Percentiles rank a stretch among this genome's conserved stretches.
These are phyloP conservation scores for Elsinoe batatas DNA, from an alignment of 2,329 filamentous ascomycete genomes.

Conservation along the genomic window DNA sequence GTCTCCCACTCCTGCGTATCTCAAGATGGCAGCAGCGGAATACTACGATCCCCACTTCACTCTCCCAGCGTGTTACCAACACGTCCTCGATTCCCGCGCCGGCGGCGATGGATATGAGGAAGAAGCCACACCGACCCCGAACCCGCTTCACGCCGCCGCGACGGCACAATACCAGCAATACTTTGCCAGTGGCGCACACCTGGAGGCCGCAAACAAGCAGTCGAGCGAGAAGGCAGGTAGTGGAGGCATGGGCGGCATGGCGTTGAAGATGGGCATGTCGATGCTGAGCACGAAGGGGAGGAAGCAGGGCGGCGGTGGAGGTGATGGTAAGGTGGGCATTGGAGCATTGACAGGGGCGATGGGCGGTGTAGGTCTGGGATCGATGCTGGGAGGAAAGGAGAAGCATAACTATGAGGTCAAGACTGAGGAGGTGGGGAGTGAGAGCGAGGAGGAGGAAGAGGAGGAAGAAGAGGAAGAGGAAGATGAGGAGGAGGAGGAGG, in stretches of 20 bases:
- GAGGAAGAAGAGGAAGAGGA: not conserved
- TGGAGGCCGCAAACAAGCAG: not conserved
- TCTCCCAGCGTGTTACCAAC: not conserved
- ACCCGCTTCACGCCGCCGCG: not conserved
- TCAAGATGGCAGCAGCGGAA: not conserved
- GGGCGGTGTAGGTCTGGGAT: not conserved
- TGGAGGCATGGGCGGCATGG: slow-evolving; percentile 1
- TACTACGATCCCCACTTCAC: slow-evolving; percentile 5
- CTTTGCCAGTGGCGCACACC: not conserved
- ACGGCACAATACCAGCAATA: slow-evolving; percentile 3
- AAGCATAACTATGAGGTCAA: not conserved
- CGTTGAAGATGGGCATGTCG: slow-evolving; percentile 1
- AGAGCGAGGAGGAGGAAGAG: slow-evolving; percentile 4
- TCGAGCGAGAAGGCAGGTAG: not conserved
- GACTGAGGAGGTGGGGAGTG: slow-evolving; percentile 2
- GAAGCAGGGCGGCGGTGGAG: not conserved
- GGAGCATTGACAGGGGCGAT: not conserved
- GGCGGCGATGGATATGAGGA: not conserved
- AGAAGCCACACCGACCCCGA: not conserved
- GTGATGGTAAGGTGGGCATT: not conserved
- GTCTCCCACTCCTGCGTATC: not conserved
- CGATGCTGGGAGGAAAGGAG: not conserved
- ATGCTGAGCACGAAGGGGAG: not conserved
- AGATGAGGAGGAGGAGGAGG: not conserved
- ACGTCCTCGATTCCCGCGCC: not conserved